A percentile compares a stretch with the other conserved stretches of the same genome.
Evolutionary conservation across 2,329 filamentous ascomycete genomes (phyloP).

Genomic region (Clathrospora elynae): DNA sequence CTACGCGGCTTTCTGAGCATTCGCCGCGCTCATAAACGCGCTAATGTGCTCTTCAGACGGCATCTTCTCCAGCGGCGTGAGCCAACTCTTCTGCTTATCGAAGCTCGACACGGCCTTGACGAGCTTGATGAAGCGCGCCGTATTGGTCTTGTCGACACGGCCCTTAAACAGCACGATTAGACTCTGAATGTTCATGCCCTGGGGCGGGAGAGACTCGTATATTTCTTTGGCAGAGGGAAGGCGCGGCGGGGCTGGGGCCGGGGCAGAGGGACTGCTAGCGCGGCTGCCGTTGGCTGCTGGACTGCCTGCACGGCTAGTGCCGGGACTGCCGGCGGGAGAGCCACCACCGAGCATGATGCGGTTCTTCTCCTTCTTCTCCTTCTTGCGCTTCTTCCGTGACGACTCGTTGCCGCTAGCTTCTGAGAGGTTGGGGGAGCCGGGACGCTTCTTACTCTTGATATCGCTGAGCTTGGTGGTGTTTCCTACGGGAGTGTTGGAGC

Average conservation of each 20-base stretch:
- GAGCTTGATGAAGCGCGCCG: constrained; percentile 50
- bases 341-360: constrained; percentile 59
- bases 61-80: constrained; percentile 40
- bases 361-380: constrained; percentile 62
- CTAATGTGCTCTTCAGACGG: constrained; percentile 38
- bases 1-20: constrained; percentile 17
- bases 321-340: constrained; percentile 65
- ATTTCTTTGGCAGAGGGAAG: constrained; percentile 54
- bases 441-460: constrained; percentile 71
- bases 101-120: constrained; percentile 49
- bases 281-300: constrained; percentile 49
- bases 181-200: constrained; percentile 51
- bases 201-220: constrained; percentile 50
- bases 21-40: constrained; percentile 22
- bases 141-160: constrained; percentile 46
- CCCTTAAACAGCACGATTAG: constrained; percentile 52
- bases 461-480: constrained; percentile 58
- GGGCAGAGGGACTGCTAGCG: constrained; percentile 36
- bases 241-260: constrained; percentile 19
- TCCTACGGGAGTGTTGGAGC: constrained; percentile 69
- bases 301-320: constrained; percentile 60
- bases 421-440: constrained; percentile 83
- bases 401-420: constrained; percentile 94
- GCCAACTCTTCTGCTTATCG: constrained; percentile 36
- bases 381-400: constrained; percentile 65